Evolutionary conservation across 331 rosid species (phyloP).

Genomic region (Pyracantha coccinea): DNA sequence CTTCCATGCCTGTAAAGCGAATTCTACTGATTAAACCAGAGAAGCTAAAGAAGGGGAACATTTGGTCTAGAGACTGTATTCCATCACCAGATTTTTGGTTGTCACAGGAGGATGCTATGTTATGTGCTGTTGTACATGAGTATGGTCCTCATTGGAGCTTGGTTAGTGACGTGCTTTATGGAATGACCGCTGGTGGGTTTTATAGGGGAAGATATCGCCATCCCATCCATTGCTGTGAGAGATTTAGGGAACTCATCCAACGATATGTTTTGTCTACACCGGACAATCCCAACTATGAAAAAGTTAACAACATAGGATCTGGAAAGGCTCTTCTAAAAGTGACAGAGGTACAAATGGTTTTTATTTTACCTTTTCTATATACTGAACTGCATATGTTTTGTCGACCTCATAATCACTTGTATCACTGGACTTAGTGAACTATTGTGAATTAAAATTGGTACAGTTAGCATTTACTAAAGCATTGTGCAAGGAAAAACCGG

Average conservation of each 20-base stretch:
- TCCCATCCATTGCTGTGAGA: conserved; percentile 95
- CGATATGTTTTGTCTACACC: conserved; percentile 51
- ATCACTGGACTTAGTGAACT: not conserved
- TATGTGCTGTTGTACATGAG: conserved; percentile 90
- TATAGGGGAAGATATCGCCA: conserved; percentile 92
- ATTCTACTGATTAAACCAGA: conserved; percentile 73
- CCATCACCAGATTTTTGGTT: conserved; percentile 88
- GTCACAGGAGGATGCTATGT: conserved; percentile 85
- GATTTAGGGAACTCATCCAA: conserved; percentile 87
- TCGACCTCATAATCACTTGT: not conserved
- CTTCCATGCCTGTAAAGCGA: conserved; percentile 80
- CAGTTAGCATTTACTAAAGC: not conserved
- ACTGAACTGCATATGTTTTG: not conserved
- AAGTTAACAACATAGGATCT: conserved; percentile 56
- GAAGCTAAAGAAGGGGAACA: conserved; percentile 69
- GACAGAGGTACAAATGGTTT: conserved; percentile 64
- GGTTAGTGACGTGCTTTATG: conserved; percentile 72
- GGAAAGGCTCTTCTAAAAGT: conserved; percentile 96
- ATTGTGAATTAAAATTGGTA: not conserved
- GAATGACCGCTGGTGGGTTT: conserved; percentile 84
- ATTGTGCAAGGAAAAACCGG: not conserved
- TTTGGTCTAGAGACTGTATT: conserved; percentile 85
- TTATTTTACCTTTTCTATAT: not conserved
- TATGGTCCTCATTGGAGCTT: conserved; percentile 91
- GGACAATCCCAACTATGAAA: conserved; percentile 67